phyloP scores from a whole-genome alignment of 805 yeast genomes.

The Monosporozyma aquatica region DNA sequence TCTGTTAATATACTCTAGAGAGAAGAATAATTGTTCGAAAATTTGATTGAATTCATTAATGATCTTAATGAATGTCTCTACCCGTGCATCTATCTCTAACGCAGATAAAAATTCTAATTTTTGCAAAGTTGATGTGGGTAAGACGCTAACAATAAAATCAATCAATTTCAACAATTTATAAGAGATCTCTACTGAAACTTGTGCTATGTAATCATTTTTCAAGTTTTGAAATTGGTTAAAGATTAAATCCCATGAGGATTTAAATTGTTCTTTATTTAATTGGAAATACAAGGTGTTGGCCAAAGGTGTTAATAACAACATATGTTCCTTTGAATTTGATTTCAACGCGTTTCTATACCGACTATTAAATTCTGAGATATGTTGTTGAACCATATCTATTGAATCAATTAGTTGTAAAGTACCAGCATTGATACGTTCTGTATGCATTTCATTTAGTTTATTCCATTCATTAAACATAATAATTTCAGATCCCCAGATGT shows the following conservation, averaged over 20 bases:
- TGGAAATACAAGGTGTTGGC: conserved; percentile 51
- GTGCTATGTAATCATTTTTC: conserved; percentile 16
- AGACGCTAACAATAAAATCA: conserved; percentile 43
- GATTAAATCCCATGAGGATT: conserved; percentile 31
- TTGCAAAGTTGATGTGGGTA: conserved; percentile 41
- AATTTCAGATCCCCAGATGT: conserved; percentile 12
- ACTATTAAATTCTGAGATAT: conserved; percentile 28
- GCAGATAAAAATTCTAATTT: conserved; percentile 35
- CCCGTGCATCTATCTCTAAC: conserved; percentile 30
- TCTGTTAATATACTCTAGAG: conserved; percentile 35
- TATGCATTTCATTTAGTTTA: neutral
- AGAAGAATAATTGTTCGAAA: conserved; percentile 32
- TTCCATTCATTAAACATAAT: conserved; percentile 2
- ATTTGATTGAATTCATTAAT: conserved; percentile 32
- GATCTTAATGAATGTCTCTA: conserved; percentile 27
- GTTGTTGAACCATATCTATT: neutral
- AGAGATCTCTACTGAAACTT: conserved; percentile 7
- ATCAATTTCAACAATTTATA: conserved; percentile 23
- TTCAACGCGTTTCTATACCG: conserved; percentile 26
- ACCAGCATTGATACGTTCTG: neutral
- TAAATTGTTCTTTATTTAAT: conserved; percentile 39
- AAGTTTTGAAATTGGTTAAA: conserved; percentile 20
- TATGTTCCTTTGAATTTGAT: conserved; percentile 16
- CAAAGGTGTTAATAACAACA: conserved; percentile 49
- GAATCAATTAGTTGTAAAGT: conserved; percentile 1